Percentiles rank a stretch among this genome's conserved stretches.
Evolutionary conservation across 768 basidiomycete genomes (phyloP).

Genomic region (Atractiella rhizophila): DNA sequence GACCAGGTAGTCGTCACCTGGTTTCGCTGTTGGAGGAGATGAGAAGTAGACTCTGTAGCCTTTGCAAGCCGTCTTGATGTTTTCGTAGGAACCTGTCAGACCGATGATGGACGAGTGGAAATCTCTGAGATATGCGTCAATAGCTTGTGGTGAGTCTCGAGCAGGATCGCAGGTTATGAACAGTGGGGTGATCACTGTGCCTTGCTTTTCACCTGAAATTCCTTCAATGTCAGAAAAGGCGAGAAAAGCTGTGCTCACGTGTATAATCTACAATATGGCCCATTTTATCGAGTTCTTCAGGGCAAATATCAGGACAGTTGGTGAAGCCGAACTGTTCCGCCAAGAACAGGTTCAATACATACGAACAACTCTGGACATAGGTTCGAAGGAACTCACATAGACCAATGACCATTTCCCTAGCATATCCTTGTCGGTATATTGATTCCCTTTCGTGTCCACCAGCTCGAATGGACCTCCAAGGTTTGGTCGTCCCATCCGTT

Average conservation of each 20-base stretch:
- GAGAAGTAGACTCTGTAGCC: constrained; percentile 94
- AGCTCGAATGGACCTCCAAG: constrained; percentile 79
- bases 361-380: neutral
- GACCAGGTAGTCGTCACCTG: constrained; percentile 72
- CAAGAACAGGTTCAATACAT: neutral
- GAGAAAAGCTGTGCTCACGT: constrained; percentile 28
- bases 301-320: constrained; percentile 97
- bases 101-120: constrained; percentile 81
- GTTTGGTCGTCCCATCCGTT: constrained; percentile 54
- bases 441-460: constrained; percentile 35
- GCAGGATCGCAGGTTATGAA: constrained; percentile 96
- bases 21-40: constrained; percentile 52
- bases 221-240: neutral
- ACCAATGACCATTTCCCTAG: constrained; percentile 60
- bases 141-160: constrained; percentile 38
- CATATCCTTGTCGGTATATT: constrained; percentile 61
- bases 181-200: constrained; percentile 51
- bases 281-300: constrained; percentile 91
- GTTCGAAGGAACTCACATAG: constrained; percentile 14
- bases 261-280: constrained; percentile 43
- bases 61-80: constrained; percentile 69
- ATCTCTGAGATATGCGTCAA: constrained; percentile 32
- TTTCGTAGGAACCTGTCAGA: constrained; percentile 59
- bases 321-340: constrained; percentile 72
- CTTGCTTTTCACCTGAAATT: constrained; percentile 39